Conservation (phyloP, 2,329 filamentous ascomycete species). For the Ophidiomyces ophidiicola region DNA sequence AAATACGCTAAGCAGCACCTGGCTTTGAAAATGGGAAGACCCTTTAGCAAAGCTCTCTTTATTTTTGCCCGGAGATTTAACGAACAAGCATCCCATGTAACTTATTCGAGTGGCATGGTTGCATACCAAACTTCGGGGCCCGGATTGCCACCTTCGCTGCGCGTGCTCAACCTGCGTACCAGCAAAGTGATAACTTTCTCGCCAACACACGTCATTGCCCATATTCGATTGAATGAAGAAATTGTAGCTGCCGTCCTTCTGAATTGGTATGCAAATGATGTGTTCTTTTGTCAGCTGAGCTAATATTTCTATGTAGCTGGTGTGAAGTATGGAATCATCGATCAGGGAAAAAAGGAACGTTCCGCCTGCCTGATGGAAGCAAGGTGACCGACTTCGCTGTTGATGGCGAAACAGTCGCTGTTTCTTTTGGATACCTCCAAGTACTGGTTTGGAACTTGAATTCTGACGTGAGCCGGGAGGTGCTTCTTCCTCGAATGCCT, state of each 20-base stretch:
- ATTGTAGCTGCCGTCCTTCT: conserved; percentile 18
- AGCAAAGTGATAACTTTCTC: background rate
- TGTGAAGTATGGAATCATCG: conserved; percentile 25
- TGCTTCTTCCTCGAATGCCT: conserved; percentile 1
- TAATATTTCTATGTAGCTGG: conserved; percentile 16
- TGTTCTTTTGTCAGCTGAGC: conserved; percentile 6
- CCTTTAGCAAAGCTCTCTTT: conserved; percentile 12
- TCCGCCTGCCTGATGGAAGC: conserved; percentile 19
- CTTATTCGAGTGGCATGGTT: conserved; percentile 2
- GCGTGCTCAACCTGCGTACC: background rate
- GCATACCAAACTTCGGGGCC: background rate
- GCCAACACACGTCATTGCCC: background rate
- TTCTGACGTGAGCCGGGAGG: conserved; percentile 15
- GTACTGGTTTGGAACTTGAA: conserved; percentile 17
- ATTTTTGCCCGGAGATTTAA: no score
- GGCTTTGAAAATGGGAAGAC: conserved; percentile 20
- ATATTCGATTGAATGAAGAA: conserved; percentile 17
- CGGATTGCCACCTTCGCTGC: no score
- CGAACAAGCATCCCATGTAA: no score
- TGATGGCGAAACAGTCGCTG: conserved; percentile 17
- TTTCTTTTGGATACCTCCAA: conserved; percentile 12
- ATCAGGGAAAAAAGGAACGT: conserved; percentile 16
- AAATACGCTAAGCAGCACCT: conserved; percentile 18
- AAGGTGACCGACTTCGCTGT: conserved; percentile 14
- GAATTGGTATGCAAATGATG: conserved; percentile 20